Base-by-base conservation (phyloP, 2,329 filamentous ascomycete species). In the Alternaria infectoria region DNA sequence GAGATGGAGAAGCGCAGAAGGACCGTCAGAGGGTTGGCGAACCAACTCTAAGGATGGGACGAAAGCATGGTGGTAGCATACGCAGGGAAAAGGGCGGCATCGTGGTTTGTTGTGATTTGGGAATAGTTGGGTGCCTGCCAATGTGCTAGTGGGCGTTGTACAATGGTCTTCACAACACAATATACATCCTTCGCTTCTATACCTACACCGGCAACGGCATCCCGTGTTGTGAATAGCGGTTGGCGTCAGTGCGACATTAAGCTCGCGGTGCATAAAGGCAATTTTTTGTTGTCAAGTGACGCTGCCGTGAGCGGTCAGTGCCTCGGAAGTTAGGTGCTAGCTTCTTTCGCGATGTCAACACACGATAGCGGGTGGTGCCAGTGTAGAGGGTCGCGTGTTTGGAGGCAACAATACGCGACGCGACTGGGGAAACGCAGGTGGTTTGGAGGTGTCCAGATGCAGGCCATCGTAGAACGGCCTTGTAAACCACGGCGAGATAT, bases 1-100 rank as follows among this genome's bases (percentile, higher is more conserved):
- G 61, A 68, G 44, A 65, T 64, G 57, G 62, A 69, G 62, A 65
- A 52, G 45, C 61, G 66, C 17, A 62, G 62, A 44, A 57, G 56
- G 54, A 62, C 44, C 26, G 43, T 59, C 30, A 44, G 51, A 11
- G 49, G 49, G 2, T 45, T 57, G 47, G 55, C 46, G 10, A 45
- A 32, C 45, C 49, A 51, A 51, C 45, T 49, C 36, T 23, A 30
- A 56, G 19, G 57, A 23, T 2, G 47, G 21, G 17, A 17, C 13
- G 23, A 21, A 3, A 28, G 21, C 9, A 36, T 47, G 15, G 44
- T 17, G 19, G 19, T 47, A 54, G 15, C 40, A 47, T 30, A n/a
- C 15, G 45, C 25, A 45, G 46, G n/a, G 19, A 32, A 23, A 15
- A 32, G 40, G 54, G 54, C 32, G 28, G 46, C 30, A 50, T 44